phyloP scores from a whole-genome alignment of 2,329 filamentous ascomycete genomes.

The Neofusicoccum umdonicola region DNA sequence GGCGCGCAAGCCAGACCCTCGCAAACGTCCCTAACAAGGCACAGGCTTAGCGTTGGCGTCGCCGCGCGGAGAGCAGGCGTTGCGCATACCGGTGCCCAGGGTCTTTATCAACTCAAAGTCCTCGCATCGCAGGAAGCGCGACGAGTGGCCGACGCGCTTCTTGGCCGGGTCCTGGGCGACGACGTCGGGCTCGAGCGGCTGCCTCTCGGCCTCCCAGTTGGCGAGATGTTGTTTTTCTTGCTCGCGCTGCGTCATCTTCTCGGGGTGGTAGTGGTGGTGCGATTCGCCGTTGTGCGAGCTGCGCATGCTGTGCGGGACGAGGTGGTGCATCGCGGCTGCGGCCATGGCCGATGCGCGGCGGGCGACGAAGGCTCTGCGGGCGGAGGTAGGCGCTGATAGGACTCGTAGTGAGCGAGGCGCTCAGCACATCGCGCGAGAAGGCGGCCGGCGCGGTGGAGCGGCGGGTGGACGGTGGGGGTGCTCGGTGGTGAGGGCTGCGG shows the following conservation, averaged over 20 bases:
- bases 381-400: neutral
- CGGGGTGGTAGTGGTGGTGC: constrained; percentile 30
- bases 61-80: constrained; percentile 5
- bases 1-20: constrained; percentile 73
- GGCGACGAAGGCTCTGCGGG: constrained; percentile 12
- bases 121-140: constrained; percentile 46
- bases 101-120: constrained; percentile 75
- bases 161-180: constrained; percentile 43
- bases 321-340: constrained; percentile 31
- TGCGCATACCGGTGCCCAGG: constrained; percentile 64
- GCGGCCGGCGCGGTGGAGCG: constrained; percentile 18
- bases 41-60: constrained; percentile 12
- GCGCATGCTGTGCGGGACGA: constrained; percentile 30
- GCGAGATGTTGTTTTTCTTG: constrained; percentile 47
- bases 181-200: constrained; percentile 42
- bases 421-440: constrained; percentile 6
- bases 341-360: constrained; percentile 30
- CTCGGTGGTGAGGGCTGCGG: neutral
- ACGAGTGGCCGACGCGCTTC: constrained; percentile 49
- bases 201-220: constrained; percentile 48
- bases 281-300: constrained; percentile 23
- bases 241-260: constrained; percentile 39
- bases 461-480: neutral
- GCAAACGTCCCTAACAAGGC: constrained; percentile 67
- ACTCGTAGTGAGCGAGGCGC: neutral